A percentile compares a stretch with the other conserved stretches of the same genome.
phyloP scores from a whole-genome alignment of 2,329 filamentous ascomycete species.

The Pyrenophora seminiperda region DNA sequence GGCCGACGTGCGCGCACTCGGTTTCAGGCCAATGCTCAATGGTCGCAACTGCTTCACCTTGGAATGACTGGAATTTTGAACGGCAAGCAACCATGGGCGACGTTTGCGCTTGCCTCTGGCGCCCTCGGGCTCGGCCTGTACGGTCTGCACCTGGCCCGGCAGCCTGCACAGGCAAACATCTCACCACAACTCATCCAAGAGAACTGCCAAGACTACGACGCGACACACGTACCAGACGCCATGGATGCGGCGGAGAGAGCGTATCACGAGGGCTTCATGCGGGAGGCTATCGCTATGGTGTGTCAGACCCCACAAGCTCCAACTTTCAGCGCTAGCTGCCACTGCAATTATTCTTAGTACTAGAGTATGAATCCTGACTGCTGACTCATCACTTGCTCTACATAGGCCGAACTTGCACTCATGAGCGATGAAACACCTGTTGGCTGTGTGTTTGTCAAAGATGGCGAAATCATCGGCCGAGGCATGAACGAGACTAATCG shows the following conservation, averaged over 20 bases:
- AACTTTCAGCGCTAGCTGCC: not conserved
- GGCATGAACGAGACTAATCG: slow-evolving; percentile 93
- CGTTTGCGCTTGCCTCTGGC: slow-evolving; percentile 26
- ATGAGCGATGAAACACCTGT: slow-evolving; percentile 88
- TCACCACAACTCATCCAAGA: slow-evolving; percentile 18
- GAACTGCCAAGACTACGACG: slow-evolving; percentile 34
- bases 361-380: slow-evolving; percentile 22
- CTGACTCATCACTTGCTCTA: slow-evolving; percentile 28
- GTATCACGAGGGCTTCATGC: slow-evolving; percentile 72
- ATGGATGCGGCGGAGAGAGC: slow-evolving; percentile 48
- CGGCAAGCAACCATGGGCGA: slow-evolving; percentile 29
- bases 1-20: slow-evolving; percentile 29
- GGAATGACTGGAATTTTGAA: slow-evolving; percentile 9
- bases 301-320: slow-evolving; percentile 18
- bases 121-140: slow-evolving; percentile 31
- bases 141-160: slow-evolving; percentile 17
- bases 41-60: slow-evolving; percentile 26
- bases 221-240: slow-evolving; percentile 31
- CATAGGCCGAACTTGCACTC: slow-evolving; percentile 88
- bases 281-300: slow-evolving; percentile 86
- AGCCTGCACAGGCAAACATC: slow-evolving; percentile 12
- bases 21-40: slow-evolving; percentile 24
- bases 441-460: slow-evolving; percentile 88
- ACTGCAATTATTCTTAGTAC: not conserved
- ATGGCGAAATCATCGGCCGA: slow-evolving; percentile 77